Base-by-base conservation (phyloP, 257 asterid genomes). In the Voacanga thouarsii region DNA sequence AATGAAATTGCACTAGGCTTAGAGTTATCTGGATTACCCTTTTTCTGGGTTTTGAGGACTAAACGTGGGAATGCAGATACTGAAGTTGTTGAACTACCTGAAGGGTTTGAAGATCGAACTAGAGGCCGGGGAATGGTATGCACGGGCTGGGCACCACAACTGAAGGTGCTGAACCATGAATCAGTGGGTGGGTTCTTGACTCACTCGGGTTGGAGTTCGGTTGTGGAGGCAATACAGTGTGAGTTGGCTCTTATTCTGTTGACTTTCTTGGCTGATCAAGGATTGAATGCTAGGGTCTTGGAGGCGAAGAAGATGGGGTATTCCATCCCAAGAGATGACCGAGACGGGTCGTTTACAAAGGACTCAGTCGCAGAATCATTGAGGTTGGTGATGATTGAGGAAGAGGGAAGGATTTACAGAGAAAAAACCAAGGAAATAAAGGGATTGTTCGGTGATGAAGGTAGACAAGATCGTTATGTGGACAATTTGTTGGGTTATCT, bases 131-230 rank as follows among this genome's bases (percentile, higher is more conserved):
- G 87, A 12, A 11, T 79, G 0, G 82, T 86, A 21, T 83, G 84
- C 76, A 81, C 30, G 21, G 45, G 65, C 0, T 83, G 89, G 87
- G 89, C 75, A 2, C 87, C 87, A 1, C 89, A 83, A 30, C 15
- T 79, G 41, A 69, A 74, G 77, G 81, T 86, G 39, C 49, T 82
- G 65, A 82, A 68, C 21, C 82, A 82, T 60, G 86, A 72, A n/a
- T 80, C 85, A 0, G 71, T 86, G 2, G 89, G 85, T 33, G 84
- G 79, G 2, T 83, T 78, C 75, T 71, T 85, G 75, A 80, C 78
- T 53, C 89, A 83, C 76, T 78, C 68, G 0, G 85, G 87, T 49
- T 85, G 87, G 85, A 77, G 85, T 26, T 85, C 89, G 53, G 70
- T 68, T 6, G 51, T 83, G 1, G 87, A 83, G 51, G 89, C 80